phyloP scores from a whole-genome alignment of 2,329 filamentous ascomycete species.

The Aspergillus sp. region DNA sequence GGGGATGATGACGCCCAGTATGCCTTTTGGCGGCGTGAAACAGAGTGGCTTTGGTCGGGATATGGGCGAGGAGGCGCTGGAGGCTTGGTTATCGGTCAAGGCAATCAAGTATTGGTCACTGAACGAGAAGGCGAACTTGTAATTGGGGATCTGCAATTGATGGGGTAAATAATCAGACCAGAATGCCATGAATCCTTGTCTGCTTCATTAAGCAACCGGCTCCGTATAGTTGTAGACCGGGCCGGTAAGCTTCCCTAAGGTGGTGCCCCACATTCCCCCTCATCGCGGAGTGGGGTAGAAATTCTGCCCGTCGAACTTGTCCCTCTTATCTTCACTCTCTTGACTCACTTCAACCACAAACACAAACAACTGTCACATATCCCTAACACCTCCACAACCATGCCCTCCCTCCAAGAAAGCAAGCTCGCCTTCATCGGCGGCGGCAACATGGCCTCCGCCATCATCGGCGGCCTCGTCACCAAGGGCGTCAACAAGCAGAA shows the following conservation, averaged over 20 bases:
- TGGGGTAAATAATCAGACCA: too few relatives aligned
- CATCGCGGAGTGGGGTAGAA: background rate
- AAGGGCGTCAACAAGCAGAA: conserved; percentile 30
- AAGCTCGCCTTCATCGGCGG: conserved; percentile 38
- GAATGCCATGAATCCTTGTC: too few relatives aligned
- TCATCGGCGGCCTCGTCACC: conserved; percentile 31
- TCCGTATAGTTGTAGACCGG: too few relatives aligned
- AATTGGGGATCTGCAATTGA: background rate
- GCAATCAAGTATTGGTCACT: conserved; percentile 19
- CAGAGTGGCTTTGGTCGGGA: conserved; percentile 29
- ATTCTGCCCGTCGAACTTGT: background rate
- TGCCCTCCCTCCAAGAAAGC: conserved; percentile 29
- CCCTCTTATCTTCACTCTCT: background rate
- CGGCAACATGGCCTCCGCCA: conserved; percentile 39
- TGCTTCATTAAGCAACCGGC: too few relatives aligned
- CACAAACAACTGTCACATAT: too few relatives aligned
- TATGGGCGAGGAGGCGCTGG: conserved; percentile 28
- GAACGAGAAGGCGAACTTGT: background rate
- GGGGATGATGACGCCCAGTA: conserved; percentile 25
- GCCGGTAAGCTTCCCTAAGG: too few relatives aligned
- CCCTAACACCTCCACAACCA: background rate
- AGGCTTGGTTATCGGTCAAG: conserved; percentile 25
- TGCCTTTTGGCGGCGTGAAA: conserved; percentile 29
- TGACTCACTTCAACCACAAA: too few relatives aligned
- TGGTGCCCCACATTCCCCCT: background rate